Base-by-base conservation (phyloP, 768 basidiomycete species). In the Tylopilus balloui region DNA sequence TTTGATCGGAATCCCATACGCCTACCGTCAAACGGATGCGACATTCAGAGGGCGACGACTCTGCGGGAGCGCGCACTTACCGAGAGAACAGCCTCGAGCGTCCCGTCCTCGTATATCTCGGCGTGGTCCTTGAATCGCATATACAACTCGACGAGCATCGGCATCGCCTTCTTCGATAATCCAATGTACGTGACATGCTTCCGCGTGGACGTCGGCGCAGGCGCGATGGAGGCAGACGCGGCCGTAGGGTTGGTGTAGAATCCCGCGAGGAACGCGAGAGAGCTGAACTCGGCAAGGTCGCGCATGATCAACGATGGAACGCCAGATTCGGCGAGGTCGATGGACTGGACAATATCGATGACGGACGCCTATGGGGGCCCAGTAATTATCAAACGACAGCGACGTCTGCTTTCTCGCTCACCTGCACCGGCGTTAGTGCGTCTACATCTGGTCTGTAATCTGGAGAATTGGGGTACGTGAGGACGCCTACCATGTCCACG, bases 381-480 rank as follows among this genome's bases (percentile, higher is more conserved):
- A 46, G 19, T 51, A 14, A 55, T 36, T 37, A 28, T 10, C 6
- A 8, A 45, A 6, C 19, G n/a, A 9, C 4, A 11, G 25, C 32
- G 6, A 37, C 19, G 2, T 19, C 15, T 37, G n/a, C 25, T 11
- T 15, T 25, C 12, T 36, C 36, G 47, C 72, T 32, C 62, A 87
- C 88, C 78, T 92, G 89, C 7, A 91, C 79, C 36, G 90, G 87
- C 19, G 82, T 80, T 31, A 97, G 73, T 19, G 72, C 67, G 61
- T 98, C 94, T 35, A 93, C 74, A 58, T 99, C 95, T 2, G 89
- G 86, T 35, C 92, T 75, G 64, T 91, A 95, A 60, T 95, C 92
- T 13, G 87, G 83, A 0, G 90, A 93, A 48, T 75, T 73, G 2
- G 83, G 72, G 61, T 96, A 96, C 0, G 88, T 93, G 55, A 89